A percentile compares a stretch with the other conserved stretches of the same genome.
phyloP scores from a whole-genome alignment of 345 rosid species.

The Isatis tinctoria region DNA sequence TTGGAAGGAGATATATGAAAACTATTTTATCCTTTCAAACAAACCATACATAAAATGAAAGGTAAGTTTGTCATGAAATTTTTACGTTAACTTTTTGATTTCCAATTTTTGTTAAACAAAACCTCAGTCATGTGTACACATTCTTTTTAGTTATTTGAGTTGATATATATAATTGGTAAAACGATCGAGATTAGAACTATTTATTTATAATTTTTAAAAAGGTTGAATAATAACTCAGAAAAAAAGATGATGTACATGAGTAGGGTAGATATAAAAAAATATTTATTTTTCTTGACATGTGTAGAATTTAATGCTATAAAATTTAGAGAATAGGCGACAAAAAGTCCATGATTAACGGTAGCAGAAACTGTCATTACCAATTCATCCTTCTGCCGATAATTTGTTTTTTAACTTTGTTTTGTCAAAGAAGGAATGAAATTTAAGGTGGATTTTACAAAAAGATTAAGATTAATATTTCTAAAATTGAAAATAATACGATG shows the following conservation, averaged over 20 bases:
- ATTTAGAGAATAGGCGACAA: slow-evolving; percentile 14
- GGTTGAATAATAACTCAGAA: not conserved
- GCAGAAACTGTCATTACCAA: not conserved
- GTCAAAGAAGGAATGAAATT: not conserved
- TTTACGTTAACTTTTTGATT: not conserved
- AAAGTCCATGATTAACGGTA: slow-evolving; percentile 21
- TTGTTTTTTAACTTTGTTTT: not conserved
- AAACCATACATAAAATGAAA: not conserved
- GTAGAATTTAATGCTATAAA: not conserved
- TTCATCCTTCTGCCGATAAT: not conserved
- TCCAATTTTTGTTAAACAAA: not conserved
- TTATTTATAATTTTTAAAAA: not conserved
- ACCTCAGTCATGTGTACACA: too few relatives aligned
- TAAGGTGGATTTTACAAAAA: not conserved
- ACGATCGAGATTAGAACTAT: not conserved
- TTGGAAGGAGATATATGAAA: not conserved
- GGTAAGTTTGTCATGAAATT: not conserved
- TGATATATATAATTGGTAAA: not conserved
- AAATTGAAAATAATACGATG: not conserved
- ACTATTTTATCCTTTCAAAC: not conserved
- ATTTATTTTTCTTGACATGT: not conserved
- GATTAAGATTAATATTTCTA: not conserved
- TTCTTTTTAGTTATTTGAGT: too few relatives aligned
- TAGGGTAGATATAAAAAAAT: not conserved
- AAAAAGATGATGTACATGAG: not conserved